Evolutionary conservation across 2,329 filamentous ascomycete genomes (phyloP), one percentile per base, ranked within the genome.

Genomic region (Sclerotinia trifoliorum): DNA sequence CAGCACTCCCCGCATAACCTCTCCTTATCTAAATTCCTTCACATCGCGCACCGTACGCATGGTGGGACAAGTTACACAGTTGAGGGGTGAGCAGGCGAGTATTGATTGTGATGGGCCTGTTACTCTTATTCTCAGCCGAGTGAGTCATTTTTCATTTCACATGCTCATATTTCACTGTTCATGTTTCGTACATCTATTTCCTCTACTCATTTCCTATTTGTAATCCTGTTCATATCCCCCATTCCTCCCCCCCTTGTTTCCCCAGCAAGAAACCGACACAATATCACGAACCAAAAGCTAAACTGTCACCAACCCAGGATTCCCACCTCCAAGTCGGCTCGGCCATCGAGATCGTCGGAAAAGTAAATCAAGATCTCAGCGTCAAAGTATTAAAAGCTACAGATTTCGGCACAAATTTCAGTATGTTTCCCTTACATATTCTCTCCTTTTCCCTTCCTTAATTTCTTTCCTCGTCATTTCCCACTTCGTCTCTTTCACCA

Each of bases 31-130:
- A 68, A 87, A 93, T 77, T 84, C 84, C 76, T 96, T 94, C 81
- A 84, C 88, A 73, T 83, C 84, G 73, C 85, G 87, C 72, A 91
- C 91, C 71, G 91, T 98, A 71, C 93, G 93, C 74, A 83, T 98
- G 67, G 84, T 96, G 6, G 95, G 95, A 75, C 93, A 90, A 75
- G 93, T 98, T 58, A 86, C 87, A 5, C 89, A 95, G 75, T 83
- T 98, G 32, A 89, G 89, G 64, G 94, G 94, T 73, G 91, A 95
- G 65, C 85, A 86, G 63, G 94, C 93, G 0, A 87, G 88, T 7
- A 85, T 98, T 42, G 93, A 97, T 68, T 90, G 92, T 7, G 90
- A 88, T 35, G 94, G 94, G 0, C 85, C 88, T 29, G 86, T 97
- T 35, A 91, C 88, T 0, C 83, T 93, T 2, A 81, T 90, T 24